A percentile compares a stretch with the other conserved stretches of the same genome.
Conservation (phyloP, 169 alveolate genomes). For the Prorocentrum cordatum region DNA sequence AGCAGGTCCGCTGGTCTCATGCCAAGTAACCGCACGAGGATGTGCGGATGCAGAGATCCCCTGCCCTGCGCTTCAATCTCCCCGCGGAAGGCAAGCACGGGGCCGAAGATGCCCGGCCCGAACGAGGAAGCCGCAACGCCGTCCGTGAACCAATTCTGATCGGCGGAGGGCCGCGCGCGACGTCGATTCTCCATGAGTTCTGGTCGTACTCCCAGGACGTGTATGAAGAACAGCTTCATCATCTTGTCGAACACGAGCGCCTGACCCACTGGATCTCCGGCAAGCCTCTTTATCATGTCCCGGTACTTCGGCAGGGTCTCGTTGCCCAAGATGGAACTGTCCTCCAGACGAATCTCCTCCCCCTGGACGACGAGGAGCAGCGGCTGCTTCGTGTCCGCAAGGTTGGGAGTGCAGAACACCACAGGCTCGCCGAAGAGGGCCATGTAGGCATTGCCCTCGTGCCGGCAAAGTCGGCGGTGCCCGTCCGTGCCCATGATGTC, state of each 20-base stretch:
- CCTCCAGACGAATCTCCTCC: no score
- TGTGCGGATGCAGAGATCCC: neutral
- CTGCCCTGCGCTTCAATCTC: constrained; percentile 10
- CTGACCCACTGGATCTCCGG: no score
- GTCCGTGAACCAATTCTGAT: neutral
- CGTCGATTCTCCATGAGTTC: neutral
- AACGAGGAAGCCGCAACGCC: neutral
- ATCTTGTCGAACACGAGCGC: neutral
- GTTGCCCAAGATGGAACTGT: no score
- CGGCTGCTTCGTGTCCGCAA: constrained; percentile 27
- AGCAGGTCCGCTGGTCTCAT: no score
- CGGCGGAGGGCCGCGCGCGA: neutral
- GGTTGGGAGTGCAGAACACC: constrained; percentile 3
- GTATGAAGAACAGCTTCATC: neutral
- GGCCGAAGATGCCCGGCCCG: neutral
- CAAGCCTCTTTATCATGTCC: no score
- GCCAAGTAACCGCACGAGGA: neutral
- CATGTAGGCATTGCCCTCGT: constrained; percentile 3
- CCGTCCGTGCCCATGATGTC: neutral
- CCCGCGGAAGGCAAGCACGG: neutral
- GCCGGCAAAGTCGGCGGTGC: neutral
- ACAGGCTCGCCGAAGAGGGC: neutral
- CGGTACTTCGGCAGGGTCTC: no score
- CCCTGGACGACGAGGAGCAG: no score
- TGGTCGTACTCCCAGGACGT: neutral